These are phyloP conservation scores for Yarrowia divulgata DNA, from an alignment of 805 yeast species.

Conservation along the genomic window DNA sequence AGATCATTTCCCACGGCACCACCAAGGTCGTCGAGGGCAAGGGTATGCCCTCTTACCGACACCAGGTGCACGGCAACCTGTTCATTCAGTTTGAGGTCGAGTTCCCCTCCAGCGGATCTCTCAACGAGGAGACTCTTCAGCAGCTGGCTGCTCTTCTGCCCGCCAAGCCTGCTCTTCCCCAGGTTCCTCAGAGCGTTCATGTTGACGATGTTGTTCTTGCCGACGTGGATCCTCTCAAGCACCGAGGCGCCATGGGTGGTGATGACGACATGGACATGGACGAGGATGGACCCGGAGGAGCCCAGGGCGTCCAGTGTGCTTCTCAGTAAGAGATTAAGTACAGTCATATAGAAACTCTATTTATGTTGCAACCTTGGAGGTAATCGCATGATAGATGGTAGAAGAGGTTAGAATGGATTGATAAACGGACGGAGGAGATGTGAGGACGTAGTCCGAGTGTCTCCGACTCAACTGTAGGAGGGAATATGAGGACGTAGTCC, in stretches of 20 bases:
- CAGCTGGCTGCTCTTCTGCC: constrained; percentile 81
- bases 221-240: constrained; percentile 71
- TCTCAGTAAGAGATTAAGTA: constrained; percentile 65
- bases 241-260: constrained; percentile 50
- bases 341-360: constrained; percentile 38
- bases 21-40: constrained; percentile 85
- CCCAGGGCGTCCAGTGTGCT: constrained; percentile 89
- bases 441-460: background rate
- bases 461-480: background rate
- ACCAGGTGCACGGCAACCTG: constrained; percentile 88
- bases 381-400: background rate
- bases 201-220: constrained; percentile 81
- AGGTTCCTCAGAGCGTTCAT: constrained; percentile 73
- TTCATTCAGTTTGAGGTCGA: constrained; percentile 84
- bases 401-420: constrained; percentile 1
- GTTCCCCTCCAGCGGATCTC: constrained; percentile 81
- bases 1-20: constrained; percentile 84
- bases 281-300: constrained; percentile 61
- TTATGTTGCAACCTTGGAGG: constrained; percentile 39
- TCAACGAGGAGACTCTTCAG: constrained; percentile 72
- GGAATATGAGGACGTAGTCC: background rate
- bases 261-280: constrained; percentile 72
- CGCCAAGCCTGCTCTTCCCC: constrained; percentile 62
- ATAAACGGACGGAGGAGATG: background rate
- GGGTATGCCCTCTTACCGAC: constrained; percentile 97